Conservation (phyloP, 2,329 filamentous ascomycete genomes). For the Orbilia javanica region DNA sequence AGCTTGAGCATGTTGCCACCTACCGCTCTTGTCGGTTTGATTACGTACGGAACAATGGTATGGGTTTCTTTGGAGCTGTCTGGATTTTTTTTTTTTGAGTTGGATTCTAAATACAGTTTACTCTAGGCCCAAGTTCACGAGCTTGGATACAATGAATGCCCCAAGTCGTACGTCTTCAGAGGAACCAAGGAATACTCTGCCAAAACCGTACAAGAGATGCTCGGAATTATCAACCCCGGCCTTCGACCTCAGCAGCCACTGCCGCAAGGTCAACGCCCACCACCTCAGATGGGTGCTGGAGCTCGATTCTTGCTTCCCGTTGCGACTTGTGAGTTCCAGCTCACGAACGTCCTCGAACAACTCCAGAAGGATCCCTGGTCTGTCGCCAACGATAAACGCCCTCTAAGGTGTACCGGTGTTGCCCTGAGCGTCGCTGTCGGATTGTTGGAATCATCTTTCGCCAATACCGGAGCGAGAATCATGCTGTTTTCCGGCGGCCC, state of each 20-base stretch:
- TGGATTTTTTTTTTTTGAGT: neutral
- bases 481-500: slow-evolving; percentile 98
- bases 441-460: slow-evolving; percentile 91
- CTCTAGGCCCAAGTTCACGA: slow-evolving; percentile 90
- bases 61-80: slow-evolving; percentile 52
- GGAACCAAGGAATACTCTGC: slow-evolving; percentile 98
- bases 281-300: slow-evolving; percentile 76
- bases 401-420: slow-evolving; percentile 91
- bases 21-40: slow-evolving; percentile 83
- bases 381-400: slow-evolving; percentile 90
- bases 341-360: slow-evolving; percentile 94
- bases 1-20: slow-evolving; percentile 84
- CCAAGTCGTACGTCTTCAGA: slow-evolving; percentile 98
- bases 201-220: slow-evolving; percentile 99
- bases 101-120: slow-evolving; percentile 25
- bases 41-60: slow-evolving; percentile 95
- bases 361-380: slow-evolving; percentile 98
- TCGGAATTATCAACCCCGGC: slow-evolving; percentile 80
- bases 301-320: slow-evolving; percentile 93
- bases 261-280: slow-evolving; percentile 71
- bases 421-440: slow-evolving; percentile 96
- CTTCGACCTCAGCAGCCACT: slow-evolving; percentile 80
- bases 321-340: slow-evolving; percentile 94
- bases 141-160: slow-evolving; percentile 96
- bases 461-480: slow-evolving; percentile 92